Percentiles rank a stretch among this genome's conserved stretches.
Conservation (phyloP, 306 rosid species). For the Mimosa bimucronata region DNA sequence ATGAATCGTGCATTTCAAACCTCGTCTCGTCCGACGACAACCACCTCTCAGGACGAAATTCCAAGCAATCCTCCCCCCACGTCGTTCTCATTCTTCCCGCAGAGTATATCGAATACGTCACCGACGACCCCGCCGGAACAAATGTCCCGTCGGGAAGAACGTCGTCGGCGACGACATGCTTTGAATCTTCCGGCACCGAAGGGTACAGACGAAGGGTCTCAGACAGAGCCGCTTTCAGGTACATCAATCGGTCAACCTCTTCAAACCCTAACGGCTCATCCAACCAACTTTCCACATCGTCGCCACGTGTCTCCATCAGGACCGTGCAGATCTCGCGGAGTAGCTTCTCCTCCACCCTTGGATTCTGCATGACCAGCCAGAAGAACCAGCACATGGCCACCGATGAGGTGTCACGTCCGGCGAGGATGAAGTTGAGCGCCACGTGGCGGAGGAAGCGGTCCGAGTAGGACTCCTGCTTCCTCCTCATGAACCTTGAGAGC, state of each 20-base stretch:
- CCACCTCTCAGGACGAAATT: slow-evolving; percentile 86
- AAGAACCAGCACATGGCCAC: slow-evolving; percentile 86
- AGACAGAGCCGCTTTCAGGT: slow-evolving; percentile 75
- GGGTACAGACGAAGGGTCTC: slow-evolving; percentile 86
- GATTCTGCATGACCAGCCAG: slow-evolving; percentile 73
- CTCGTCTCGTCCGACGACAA: slow-evolving; percentile 60
- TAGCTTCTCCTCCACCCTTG: slow-evolving; percentile 64
- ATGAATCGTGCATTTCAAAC: slow-evolving; percentile 67
- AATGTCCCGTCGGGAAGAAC: slow-evolving; percentile 79
- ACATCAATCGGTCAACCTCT: slow-evolving; percentile 77
- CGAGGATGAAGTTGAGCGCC: slow-evolving; percentile 91
- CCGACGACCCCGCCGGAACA: slow-evolving; percentile 84
- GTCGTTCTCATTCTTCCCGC: slow-evolving; percentile 73
- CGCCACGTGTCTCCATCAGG: slow-evolving; percentile 72
- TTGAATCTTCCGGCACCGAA: slow-evolving; percentile 89
- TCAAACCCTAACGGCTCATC: slow-evolving; percentile 77
- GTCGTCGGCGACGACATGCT: slow-evolving; percentile 75
- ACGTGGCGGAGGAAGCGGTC: slow-evolving; percentile 75
- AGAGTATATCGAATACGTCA: slow-evolving; percentile 81
- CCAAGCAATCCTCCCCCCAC: slow-evolving; percentile 93
- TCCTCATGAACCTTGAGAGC: slow-evolving; percentile 85
- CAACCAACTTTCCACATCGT: slow-evolving; percentile 47
- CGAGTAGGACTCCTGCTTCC: slow-evolving; percentile 75
- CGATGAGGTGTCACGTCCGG: slow-evolving; percentile 96
- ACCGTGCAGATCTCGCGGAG: slow-evolving; percentile 61